Evolutionary conservation across 805 yeast species (phyloP).

Genomic region (Cyberlindnera petersonii): DNA sequence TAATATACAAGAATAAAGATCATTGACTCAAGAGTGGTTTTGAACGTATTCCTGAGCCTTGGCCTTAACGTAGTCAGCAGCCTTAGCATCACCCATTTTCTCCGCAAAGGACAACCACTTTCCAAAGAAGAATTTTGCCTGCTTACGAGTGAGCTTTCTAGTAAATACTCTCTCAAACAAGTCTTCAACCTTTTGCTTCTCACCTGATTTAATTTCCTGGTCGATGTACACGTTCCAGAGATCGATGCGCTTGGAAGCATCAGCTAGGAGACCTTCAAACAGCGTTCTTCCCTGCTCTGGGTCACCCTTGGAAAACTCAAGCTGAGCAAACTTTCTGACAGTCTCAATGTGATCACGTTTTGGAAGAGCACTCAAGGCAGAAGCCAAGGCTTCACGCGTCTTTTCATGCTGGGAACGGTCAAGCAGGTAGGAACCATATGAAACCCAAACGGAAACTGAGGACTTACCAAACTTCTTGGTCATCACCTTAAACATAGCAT

Average conservation of each 20-base stretch:
- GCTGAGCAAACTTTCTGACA: slow-evolving; percentile 82
- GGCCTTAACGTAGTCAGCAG: slow-evolving; percentile 81
- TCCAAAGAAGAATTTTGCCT: slow-evolving; percentile 90
- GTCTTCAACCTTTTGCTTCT: slow-evolving; percentile 65
- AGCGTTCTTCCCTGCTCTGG: slow-evolving; percentile 92
- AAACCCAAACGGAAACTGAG: slow-evolving; percentile 70
- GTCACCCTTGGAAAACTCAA: slow-evolving; percentile 85
- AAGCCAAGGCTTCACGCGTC: slow-evolving; percentile 71
- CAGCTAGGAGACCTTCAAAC: slow-evolving; percentile 86
- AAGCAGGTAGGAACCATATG: slow-evolving; percentile 72
- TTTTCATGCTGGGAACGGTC: slow-evolving; percentile 51
- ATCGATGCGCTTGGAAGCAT: slow-evolving; percentile 89
- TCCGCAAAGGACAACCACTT: slow-evolving; percentile 88
- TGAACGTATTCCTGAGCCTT: slow-evolving; percentile 78
- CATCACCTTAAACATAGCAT: slow-evolving; percentile 57
- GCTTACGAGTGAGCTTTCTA: slow-evolving; percentile 71
- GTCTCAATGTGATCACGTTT: slow-evolving; percentile 73
- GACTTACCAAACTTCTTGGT: slow-evolving; percentile 76
- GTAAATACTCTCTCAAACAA: slow-evolving; percentile 77
- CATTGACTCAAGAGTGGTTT: slow-evolving; percentile 9
- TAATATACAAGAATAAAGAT: slow-evolving; percentile 2
- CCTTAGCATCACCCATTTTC: slow-evolving; percentile 58
- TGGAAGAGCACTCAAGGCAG: slow-evolving; percentile 67
- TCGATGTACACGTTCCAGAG: slow-evolving; percentile 94
- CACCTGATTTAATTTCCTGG: slow-evolving; percentile 76